Evolutionary conservation across 768 basidiomycete species (phyloP), one percentile per base, ranked within the genome.

Genomic region (Strobilomyces dryophilus): DNA sequence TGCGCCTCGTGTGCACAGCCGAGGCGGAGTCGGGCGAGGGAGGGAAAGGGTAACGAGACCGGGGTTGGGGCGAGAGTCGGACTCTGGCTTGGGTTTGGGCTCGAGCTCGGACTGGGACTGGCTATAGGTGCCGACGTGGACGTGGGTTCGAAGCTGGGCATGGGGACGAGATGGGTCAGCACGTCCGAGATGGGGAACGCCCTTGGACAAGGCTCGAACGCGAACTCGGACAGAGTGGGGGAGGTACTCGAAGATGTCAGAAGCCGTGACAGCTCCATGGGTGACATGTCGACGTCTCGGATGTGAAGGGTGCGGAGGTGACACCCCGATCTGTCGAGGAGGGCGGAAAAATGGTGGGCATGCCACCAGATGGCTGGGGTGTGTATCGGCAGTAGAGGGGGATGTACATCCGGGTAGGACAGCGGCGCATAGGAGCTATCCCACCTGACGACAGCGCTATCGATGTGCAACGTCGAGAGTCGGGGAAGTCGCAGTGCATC

Each of bases 171-270:
- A 47, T 55, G 59, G 1, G 49, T 21, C n/a, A 64, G 63, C 37
- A 64, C 57, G 0, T 62, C 51, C 21, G 51, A 59, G 42, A 59
- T 47, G 0, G 60, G 57, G 20, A 45, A 65, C 7, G 39, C 24
- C 39, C 62, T 59, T 15, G 55, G 60, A 55, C 52, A 62, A 3
- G 62, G 62, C n/a, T 64, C 62, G 29, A 64, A 62, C 29, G 63
- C 62, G 26, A 64, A 65, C 11, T 51, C 43, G 27, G 60, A 47
- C 39, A 64, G 35, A 21, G 63, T 64, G 7, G 47, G 21, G 9
- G 57, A 59, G 8, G 51, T 56, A 5, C 55, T 55, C 6, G 57
- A 57, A 8, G 63, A 64, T 15, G 39, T 53, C 27, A 64, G 60
- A 18, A 64, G 32, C n/a, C 57, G 63, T 0, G 11, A 21, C 4